Conservation (phyloP, 2,329 filamentous ascomycete genomes). For the Thyridium curvatum region DNA sequence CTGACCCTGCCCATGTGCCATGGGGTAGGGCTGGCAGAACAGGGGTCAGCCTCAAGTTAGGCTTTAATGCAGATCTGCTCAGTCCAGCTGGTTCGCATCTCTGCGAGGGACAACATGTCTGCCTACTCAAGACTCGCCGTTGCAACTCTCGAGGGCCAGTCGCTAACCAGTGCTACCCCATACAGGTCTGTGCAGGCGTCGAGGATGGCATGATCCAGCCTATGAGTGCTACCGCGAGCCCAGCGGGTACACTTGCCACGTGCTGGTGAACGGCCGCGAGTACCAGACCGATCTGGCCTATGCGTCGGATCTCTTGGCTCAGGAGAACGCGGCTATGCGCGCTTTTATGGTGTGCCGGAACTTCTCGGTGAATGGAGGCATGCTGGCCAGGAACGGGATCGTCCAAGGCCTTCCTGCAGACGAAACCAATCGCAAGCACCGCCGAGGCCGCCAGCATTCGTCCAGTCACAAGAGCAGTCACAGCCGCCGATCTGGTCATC, state of each 20-base stretch:
- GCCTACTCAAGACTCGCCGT: too few relatives aligned
- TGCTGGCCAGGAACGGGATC: constrained; percentile 66
- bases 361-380: constrained; percentile 94
- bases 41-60: constrained; percentile 16
- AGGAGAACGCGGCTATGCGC: constrained; percentile 90
- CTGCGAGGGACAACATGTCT: too few relatives aligned
- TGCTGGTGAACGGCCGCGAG: constrained; percentile 92
- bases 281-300: constrained; percentile 89
- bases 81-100: constrained; percentile 11
- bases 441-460: constrained; percentile 41
- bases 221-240: constrained; percentile 76
- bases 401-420: constrained; percentile 59
- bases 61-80: constrained; percentile 25
- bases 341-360: constrained; percentile 97
- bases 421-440: constrained; percentile 40
- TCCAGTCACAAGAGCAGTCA: constrained; percentile 34
- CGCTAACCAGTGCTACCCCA: constrained; percentile 12
- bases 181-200: constrained; percentile 85
- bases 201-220: constrained; percentile 85
- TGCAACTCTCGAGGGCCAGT: constrained; percentile 2
- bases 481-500: constrained; percentile 46
- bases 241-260: constrained; percentile 79
- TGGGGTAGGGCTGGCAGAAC: constrained; percentile 20
- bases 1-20: constrained; percentile 1
- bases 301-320: constrained; percentile 73